Base-by-base conservation (phyloP, 139 green algal species). In the Limnomonas spitsbergensis region DNA sequence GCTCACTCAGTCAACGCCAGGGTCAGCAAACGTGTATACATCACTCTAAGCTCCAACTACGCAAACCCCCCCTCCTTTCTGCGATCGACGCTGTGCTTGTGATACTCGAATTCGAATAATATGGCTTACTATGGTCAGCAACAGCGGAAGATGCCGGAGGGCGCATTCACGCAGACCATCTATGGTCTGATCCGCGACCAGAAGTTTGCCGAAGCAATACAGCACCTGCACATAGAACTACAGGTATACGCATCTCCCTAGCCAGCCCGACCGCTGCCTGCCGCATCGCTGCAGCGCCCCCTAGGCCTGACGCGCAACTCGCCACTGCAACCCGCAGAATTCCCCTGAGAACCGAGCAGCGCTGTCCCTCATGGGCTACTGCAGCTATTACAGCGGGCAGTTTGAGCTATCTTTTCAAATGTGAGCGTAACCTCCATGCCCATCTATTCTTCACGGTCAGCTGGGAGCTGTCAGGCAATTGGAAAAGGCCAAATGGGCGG, bases 311-410 rank as follows among this genome's bases (percentile, higher is more conserved):
- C 69, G 35, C 37, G 69, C 69, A 27, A 6, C 6, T 42, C 69
- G 7, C 9, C 14, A 24, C 53, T 32, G 6, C 69, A 20, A 31
- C 1, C 38, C 75, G 68, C 82, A 93, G 87, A 85, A 85, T 32
- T 61, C 78, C 1, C 89, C 90, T 6, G 84, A 90, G 32, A 93
- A 85, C 76, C 84, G 89, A 1, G 87, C 90, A 36, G 88, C 87
- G 0, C 79, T 96, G 1, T 93, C 87, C 1, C 81, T 96, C 26
- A 83, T 96, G 14, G 92, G 84, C 0, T 92, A 94, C 80, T 92
- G 88, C 79, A 88, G 91, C 56, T 96, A 93, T 69, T 85, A 93
- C 40, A 77, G 53, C 0, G 87, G 84, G 1, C 77, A 92, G 53
- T 94, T 89, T 79, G 83, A 90, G 34, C 32, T 78, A 4, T 89